phyloP scores from a whole-genome alignment of 495 filamentous ascomycete species.

The Aspergillus nanangensis region DNA sequence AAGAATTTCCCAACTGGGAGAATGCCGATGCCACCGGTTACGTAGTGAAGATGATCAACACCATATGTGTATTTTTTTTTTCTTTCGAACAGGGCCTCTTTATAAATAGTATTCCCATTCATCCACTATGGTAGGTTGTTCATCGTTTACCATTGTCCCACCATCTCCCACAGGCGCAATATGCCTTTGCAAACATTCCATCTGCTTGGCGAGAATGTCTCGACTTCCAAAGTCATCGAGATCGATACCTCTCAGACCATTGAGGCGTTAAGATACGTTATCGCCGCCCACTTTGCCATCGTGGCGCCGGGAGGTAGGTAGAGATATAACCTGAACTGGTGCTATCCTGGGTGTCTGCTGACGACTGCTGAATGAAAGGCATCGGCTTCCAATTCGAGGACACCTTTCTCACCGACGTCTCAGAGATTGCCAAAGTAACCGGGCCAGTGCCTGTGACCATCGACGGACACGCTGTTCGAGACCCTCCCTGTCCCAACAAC shows the following conservation, averaged over 20 bases:
- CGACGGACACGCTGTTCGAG: conserved; percentile 38
- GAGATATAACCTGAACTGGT: background rate
- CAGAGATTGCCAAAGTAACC: conserved; percentile 22
- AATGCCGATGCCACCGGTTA: too few species aligned
- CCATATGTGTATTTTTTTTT: too few species aligned
- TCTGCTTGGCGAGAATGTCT: conserved; percentile 36
- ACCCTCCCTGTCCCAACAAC: conserved; percentile 39
- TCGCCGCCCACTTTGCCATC: conserved; percentile 41
- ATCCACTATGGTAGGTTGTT: too few species aligned
- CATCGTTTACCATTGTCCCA: too few species aligned
- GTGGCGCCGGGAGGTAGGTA: conserved; percentile 24
- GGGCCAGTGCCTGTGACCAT: conserved; percentile 36
- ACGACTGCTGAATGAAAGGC: conserved; percentile 12
- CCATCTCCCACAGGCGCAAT: too few species aligned
- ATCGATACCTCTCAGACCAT: conserved; percentile 26
- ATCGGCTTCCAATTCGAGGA: conserved; percentile 35
- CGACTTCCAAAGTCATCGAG: conserved; percentile 33
- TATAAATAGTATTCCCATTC: too few species aligned
- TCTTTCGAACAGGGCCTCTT: too few species aligned
- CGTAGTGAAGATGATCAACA: too few species aligned
- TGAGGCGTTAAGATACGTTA: conserved; percentile 30
- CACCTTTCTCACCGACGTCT: conserved; percentile 15
- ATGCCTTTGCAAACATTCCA: conserved; percentile 25
- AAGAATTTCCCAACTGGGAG: too few species aligned
- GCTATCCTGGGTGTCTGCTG: conserved; percentile 1